Evolutionary conservation across 2,329 filamentous ascomycete species (phyloP).

Genomic region (Trichoderma breve): DNA sequence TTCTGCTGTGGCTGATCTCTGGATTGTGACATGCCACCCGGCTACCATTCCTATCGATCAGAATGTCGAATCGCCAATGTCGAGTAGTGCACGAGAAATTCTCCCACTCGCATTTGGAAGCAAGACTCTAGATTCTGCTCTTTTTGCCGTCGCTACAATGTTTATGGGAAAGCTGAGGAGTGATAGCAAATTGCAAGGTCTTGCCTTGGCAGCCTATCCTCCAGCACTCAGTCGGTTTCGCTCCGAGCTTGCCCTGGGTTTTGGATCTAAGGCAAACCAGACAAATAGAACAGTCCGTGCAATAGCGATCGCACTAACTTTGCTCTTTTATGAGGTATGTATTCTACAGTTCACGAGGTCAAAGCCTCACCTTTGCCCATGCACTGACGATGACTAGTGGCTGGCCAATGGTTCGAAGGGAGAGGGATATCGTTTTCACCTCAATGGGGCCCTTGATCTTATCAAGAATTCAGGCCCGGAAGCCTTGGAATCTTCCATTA

Average conservation of each 20-base stretch:
- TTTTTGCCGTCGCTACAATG: not conserved
- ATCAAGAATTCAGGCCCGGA: not conserved
- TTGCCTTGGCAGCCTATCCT: not conserved
- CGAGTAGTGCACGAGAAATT: not conserved
- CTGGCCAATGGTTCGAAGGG: not conserved
- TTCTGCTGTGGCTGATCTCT: not conserved
- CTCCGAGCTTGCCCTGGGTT: not conserved
- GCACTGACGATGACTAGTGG: not conserved
- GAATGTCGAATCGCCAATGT: not conserved
- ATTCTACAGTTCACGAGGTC: not conserved
- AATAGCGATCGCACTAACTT: not conserved
- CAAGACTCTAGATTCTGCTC: not conserved
- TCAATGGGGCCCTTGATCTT: not conserved
- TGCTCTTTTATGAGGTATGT: not conserved
- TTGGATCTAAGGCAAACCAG: not conserved
- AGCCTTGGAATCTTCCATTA: not conserved
- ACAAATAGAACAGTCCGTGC: not conserved
- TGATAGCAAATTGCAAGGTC: not conserved
- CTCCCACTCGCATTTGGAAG: not conserved
- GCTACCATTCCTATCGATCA: not conserved
- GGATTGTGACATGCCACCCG: not conserved
- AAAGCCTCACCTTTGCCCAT: not conserved
- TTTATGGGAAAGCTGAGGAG: not conserved
- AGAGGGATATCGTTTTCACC: not conserved
- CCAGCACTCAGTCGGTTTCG: not conserved